Conservation (phyloP, 805 yeast species). For the Starmerella apis region DNA sequence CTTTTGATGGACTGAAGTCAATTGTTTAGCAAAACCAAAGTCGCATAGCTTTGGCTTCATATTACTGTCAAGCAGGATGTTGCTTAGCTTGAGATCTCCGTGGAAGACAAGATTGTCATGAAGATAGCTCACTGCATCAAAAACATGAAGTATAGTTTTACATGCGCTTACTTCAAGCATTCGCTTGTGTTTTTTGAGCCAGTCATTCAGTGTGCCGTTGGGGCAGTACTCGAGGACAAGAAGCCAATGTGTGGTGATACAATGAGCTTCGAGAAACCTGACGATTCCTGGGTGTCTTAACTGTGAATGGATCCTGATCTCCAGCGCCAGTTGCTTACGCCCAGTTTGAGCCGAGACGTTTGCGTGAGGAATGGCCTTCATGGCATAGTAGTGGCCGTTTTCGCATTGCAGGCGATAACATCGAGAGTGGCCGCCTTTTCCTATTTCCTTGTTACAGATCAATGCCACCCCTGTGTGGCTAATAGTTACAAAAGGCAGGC, state of each 20-base stretch:
- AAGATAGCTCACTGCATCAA: slow-evolving; percentile 84
- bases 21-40: slow-evolving; percentile 86
- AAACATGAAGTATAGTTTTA: slow-evolving; percentile 72
- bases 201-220: slow-evolving; percentile 83
- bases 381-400: slow-evolving; percentile 14
- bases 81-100: slow-evolving; percentile 87
- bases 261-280: slow-evolving; percentile 85
- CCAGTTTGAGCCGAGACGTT: neutral
- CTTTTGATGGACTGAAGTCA: slow-evolving; percentile 58
- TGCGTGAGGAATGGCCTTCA: slow-evolving; percentile 12
- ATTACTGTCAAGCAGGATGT: slow-evolving; percentile 81
- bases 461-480: neutral
- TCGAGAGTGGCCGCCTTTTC: slow-evolving; percentile 21
- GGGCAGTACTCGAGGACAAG: slow-evolving; percentile 87
- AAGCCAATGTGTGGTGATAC: slow-evolving; percentile 84
- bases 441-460: slow-evolving; percentile 8
- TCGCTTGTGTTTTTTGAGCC: slow-evolving; percentile 65
- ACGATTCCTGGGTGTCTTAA: slow-evolving; percentile 82
- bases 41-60: slow-evolving; percentile 94
- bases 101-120: slow-evolving; percentile 86
- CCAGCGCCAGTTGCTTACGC: slow-evolving; percentile 30
- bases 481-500: neutral
- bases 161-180: slow-evolving; percentile 87
- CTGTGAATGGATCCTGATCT: slow-evolving; percentile 81
- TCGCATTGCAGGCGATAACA: slow-evolving; percentile 14